phyloP scores from a whole-genome alignment of 2,329 filamentous ascomycete genomes.

The Colletotrichum shisoi region DNA sequence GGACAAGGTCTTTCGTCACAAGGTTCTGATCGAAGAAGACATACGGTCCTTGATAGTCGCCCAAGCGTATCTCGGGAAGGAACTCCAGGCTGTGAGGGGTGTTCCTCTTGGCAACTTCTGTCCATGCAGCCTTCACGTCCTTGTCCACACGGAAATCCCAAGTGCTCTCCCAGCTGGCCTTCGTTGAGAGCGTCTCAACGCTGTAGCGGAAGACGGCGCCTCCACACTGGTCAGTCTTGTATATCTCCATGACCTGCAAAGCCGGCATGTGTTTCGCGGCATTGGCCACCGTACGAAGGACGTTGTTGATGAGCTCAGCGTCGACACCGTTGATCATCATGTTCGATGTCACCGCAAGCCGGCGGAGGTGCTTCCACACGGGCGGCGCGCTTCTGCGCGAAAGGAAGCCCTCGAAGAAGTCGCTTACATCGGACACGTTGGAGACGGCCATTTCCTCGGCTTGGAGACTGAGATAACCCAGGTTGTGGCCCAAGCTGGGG shows the following conservation, averaged over 20 bases:
- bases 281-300: constrained; percentile 41
- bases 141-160: constrained; percentile 30
- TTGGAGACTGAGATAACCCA: constrained; percentile 36
- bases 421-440: constrained; percentile 37
- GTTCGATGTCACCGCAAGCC: constrained; percentile 43
- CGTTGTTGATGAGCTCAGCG: constrained; percentile 40
- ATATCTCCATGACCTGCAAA: constrained; percentile 43
- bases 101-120: constrained; percentile 22
- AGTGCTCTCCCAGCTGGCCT: constrained; percentile 32
- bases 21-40: constrained; percentile 38
- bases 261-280: constrained; percentile 44
- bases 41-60: constrained; percentile 38
- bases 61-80: constrained; percentile 29
- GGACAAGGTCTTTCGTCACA: constrained; percentile 42
- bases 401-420: constrained; percentile 42
- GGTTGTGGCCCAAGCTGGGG: constrained; percentile 36
- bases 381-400: constrained; percentile 27
- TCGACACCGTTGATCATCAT: constrained; percentile 40
- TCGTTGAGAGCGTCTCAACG: constrained; percentile 29
- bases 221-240: constrained; percentile 42
- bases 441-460: constrained; percentile 40
- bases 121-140: constrained; percentile 23
- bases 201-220: constrained; percentile 45
- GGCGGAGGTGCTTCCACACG: constrained; percentile 42
- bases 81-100: constrained; percentile 26